Evolutionary conservation across 2,329 filamentous ascomycete species (phyloP), one percentile per base, ranked within the genome.

Genomic region (Apiospora arundinis): DNA sequence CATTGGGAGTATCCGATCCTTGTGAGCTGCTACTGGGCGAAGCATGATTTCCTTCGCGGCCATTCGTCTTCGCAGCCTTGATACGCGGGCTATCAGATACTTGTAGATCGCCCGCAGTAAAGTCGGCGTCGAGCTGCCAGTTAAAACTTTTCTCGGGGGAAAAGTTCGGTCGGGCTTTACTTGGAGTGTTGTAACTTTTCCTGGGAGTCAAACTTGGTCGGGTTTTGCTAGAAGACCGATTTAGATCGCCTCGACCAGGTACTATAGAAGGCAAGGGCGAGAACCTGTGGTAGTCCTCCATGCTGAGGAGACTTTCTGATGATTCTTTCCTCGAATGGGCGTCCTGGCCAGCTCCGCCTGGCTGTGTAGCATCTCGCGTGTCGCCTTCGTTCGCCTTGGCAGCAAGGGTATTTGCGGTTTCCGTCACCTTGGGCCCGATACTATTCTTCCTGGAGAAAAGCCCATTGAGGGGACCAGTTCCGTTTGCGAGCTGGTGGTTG

Each of bases 101-200:
- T 71, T 89, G 87, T 49, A 90, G 72, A 71, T 90, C 88, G 56
- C 84, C 83, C 14, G 85, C 88, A 0, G 88, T 90, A 74, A 90
- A 89, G 70, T 90, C 88, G 6, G 85, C 84, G 45, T 90, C 88
- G 8, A 89, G 78, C 70, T 89, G 81, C 88, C 88, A 90, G 9
- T 84, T 85, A 71, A 85, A 87, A 74, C 84, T 86, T 77, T 87
- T 88, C 69, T 86, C 84, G 0, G 87, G 87, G 0, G 86, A 86
- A 7, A 70, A 69, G 9, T 68, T 56, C 23, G 67, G 44, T 37
- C 45, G 67, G 28, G 25, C 25, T 32, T 46, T 67, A 18, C 40
- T 45, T 18, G 65, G 65, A 67, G 65, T 32, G 9, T 84, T 85
- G 71, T 85, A 87, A 74, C 84, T 86, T 77, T 87, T 88, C 69